Evolutionary conservation across 805 yeast genomes (phyloP).

Genomic region (Candida krabiensis): DNA sequence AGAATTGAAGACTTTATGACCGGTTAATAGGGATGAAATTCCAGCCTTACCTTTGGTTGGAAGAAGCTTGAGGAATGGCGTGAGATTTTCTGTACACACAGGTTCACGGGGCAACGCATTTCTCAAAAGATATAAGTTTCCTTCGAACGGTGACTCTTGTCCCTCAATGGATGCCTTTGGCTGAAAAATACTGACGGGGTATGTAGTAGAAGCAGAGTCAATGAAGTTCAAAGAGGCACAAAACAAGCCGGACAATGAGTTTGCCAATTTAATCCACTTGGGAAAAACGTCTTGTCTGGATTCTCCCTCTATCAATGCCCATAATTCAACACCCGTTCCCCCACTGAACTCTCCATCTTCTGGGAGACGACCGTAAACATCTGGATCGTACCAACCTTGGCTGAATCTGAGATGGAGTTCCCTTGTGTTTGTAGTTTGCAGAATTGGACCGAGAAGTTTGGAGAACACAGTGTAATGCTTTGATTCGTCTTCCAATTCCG

Average conservation of each 20-base stretch:
- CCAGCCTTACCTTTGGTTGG: constrained; percentile 95
- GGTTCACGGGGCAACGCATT: constrained; percentile 95
- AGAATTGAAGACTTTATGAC: constrained; percentile 87
- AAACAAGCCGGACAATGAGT: constrained; percentile 83
- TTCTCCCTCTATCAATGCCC: constrained; percentile 78
- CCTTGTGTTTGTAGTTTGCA: constrained; percentile 63
- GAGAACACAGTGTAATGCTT: constrained; percentile 73
- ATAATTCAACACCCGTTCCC: constrained; percentile 93
- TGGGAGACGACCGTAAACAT: constrained; percentile 83
- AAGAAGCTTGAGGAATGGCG: constrained; percentile 85
- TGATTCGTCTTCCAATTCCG: constrained; percentile 16
- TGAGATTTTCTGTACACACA: constrained; percentile 92
- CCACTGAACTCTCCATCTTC: constrained; percentile 71
- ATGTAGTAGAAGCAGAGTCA: constrained; percentile 74
- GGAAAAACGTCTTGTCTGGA: constrained; percentile 52
- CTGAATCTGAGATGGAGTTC: constrained; percentile 84
- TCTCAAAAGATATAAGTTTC: constrained; percentile 57
- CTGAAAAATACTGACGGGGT: constrained; percentile 47
- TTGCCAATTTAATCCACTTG: constrained; percentile 71
- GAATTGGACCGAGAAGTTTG: constrained; percentile 72
- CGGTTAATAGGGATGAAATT: constrained; percentile 78
- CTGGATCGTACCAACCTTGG: constrained; percentile 95
- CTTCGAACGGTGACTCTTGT: constrained; percentile 29
- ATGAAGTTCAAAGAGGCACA: constrained; percentile 94
- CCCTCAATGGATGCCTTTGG: constrained; percentile 23